Percentiles rank a stretch among this genome's conserved stretches.
Evolutionary conservation across 495 filamentous ascomycete species (phyloP).

Genomic region (Trichoderma asperelloides): DNA sequence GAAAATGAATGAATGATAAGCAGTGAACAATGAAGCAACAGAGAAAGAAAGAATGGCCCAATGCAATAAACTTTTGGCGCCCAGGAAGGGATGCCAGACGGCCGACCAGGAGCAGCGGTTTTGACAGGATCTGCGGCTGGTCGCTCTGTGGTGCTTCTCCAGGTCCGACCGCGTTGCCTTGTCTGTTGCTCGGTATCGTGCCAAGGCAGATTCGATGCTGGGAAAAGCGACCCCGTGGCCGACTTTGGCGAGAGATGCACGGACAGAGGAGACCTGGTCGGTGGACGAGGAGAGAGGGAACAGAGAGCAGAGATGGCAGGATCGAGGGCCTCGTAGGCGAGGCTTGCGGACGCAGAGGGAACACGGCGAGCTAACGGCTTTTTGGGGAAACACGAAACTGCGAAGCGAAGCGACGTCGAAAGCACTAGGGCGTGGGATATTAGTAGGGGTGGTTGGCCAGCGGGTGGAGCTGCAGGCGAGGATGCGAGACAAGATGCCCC

Average conservation of each 20-base stretch:
- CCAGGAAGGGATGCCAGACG: slow-evolving; percentile 1
- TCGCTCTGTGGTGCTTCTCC: not conserved
- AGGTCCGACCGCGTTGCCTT: not conserved
- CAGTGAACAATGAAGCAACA: not conserved
- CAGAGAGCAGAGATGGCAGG: not conserved
- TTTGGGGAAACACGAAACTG: slow-evolving; percentile 4
- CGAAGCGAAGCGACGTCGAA: not conserved
- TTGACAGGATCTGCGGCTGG: not conserved
- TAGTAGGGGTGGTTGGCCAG: not conserved
- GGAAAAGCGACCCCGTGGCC: slow-evolving; percentile 2
- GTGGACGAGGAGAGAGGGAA: not conserved
- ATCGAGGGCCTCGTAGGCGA: not conserved
- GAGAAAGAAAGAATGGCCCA: not conserved
- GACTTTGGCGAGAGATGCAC: not conserved
- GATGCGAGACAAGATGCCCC: slow-evolving; percentile 5
- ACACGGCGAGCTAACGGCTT: not conserved
- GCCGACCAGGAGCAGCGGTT: not conserved
- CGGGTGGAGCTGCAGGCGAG: not conserved
- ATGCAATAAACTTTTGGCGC: not conserved
- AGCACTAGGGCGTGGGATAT: slow-evolving; percentile 1
- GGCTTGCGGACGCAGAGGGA: not conserved
- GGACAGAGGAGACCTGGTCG: not conserved
- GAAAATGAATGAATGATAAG: not conserved
- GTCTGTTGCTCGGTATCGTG: not conserved
- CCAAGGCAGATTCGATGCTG: slow-evolving; percentile 4